phyloP scores from a whole-genome alignment of 805 yeast genomes.

The Clavispora vitiphila region DNA sequence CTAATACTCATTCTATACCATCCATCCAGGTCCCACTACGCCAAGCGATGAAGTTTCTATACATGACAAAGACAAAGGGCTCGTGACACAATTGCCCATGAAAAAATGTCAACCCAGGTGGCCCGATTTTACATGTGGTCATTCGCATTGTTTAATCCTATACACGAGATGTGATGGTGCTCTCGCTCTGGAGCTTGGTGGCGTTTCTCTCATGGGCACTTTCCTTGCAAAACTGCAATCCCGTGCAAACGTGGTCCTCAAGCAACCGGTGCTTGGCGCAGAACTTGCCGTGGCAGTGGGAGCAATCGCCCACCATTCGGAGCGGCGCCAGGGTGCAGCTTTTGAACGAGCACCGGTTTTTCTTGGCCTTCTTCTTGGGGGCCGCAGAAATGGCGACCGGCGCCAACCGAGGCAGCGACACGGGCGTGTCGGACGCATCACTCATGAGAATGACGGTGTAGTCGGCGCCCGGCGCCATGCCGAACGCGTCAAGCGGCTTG shows the following conservation, averaged over 20 bases:
- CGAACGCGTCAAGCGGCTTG: slow-evolving; percentile 18
- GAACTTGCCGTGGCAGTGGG: slow-evolving; percentile 76
- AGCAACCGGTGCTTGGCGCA: slow-evolving; percentile 83
- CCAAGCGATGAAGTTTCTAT: too few relatives aligned
- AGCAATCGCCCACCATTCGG: slow-evolving; percentile 75
- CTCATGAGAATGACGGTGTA: slow-evolving; percentile 24
- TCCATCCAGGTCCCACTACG: too few relatives aligned
- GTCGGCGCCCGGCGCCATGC: slow-evolving; percentile 11
- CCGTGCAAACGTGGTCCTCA: slow-evolving; percentile 79
- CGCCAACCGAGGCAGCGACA: slow-evolving; percentile 16
- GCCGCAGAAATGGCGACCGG: slow-evolving; percentile 11
- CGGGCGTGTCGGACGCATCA: slow-evolving; percentile 22
- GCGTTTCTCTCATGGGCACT: slow-evolving; percentile 82
- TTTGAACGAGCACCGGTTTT: slow-evolving; percentile 46
- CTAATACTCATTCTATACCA: too few relatives aligned
- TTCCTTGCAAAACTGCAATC: slow-evolving; percentile 75
- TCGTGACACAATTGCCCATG: too few relatives aligned
- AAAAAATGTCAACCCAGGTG: too few relatives aligned
- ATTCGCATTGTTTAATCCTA: slow-evolving; percentile 1
- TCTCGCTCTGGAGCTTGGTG: slow-evolving; percentile 73
- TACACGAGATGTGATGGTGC: slow-evolving; percentile 53
- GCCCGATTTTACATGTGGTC: not conserved
- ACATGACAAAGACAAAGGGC: too few relatives aligned
- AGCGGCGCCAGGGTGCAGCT: slow-evolving; percentile 62
- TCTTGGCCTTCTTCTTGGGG: slow-evolving; percentile 30